Conservation (phyloP, 164 flowering plant genomes). For the Saururus chinensis region DNA sequence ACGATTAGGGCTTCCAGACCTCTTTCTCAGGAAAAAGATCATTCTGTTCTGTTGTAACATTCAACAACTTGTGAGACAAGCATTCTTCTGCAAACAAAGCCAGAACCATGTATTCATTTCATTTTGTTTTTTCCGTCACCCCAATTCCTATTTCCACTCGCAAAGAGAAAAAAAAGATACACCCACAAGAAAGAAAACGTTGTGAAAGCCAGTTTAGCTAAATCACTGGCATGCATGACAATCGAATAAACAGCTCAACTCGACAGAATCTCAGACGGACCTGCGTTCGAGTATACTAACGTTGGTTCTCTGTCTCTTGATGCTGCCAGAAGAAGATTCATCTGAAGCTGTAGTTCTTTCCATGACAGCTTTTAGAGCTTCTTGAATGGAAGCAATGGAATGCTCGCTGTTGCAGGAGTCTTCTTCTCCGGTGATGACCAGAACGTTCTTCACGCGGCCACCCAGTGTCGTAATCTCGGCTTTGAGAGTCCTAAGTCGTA, state of each 20-base stretch:
- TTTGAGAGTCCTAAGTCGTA: slow-evolving; percentile 61
- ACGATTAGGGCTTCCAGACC: slow-evolving; percentile 26
- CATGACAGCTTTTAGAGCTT: slow-evolving; percentile 71
- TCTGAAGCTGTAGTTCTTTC: slow-evolving; percentile 50
- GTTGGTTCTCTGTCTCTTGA: slow-evolving; percentile 68
- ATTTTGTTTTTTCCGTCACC: slow-evolving; percentile 1
- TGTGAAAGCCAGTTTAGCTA: neutral
- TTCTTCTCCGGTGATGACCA: slow-evolving; percentile 61
- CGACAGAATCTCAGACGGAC: slow-evolving; percentile 20
- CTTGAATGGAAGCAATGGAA: slow-evolving; percentile 49
- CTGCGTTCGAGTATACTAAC: slow-evolving; percentile 41
- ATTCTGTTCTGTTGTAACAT: slow-evolving; percentile 11
- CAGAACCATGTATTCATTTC: slow-evolving; percentile 4
- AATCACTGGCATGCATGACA: no score
- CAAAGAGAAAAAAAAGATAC: neutral
- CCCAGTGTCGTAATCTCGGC: slow-evolving; percentile 94
- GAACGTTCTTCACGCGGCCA: slow-evolving; percentile 72
- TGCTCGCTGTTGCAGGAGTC: slow-evolving; percentile 16
- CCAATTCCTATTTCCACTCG: neutral
- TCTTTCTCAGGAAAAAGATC: slow-evolving; percentile 58
- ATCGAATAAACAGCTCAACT: no score
- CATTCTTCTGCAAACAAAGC: slow-evolving; percentile 5
- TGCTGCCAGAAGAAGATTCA: slow-evolving; percentile 52
- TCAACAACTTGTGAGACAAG: slow-evolving; percentile 5
- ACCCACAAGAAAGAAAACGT: neutral